Evolutionary conservation across 1,284 basidiomycete genomes (phyloP), one percentile per base, ranked within the genome.

Genomic region (Cutaneotrichosporon sp.): DNA sequence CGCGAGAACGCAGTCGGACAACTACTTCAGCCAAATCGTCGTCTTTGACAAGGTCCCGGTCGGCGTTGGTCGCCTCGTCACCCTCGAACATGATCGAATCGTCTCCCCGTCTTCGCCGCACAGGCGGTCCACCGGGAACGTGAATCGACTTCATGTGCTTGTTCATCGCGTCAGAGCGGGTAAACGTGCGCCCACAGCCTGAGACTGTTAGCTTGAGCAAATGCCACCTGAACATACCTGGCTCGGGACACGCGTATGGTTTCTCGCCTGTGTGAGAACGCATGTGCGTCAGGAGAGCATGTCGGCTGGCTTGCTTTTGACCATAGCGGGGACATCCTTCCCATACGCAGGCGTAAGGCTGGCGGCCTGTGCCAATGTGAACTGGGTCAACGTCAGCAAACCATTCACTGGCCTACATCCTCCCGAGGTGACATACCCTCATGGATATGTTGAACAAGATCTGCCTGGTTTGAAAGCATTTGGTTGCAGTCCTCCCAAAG

Each of bases 241-340:
- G 56, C 42, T 87, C 88, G 1, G 83, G 84, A 80, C 93, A 97
- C 35, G 83, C 80, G 69, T 96, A 96, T 2, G 94, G 93, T 69
- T 93, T 94, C 75, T 97, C 94, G 64, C 93, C 93, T 0, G 94
- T 97, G 74, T 97, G 93, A 0, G 91, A 96, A 53, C 93, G 85
- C 50, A 94, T 91, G 72, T 97, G 93, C 12, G 68, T 69, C 13
- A 65, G 54, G 22, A 72, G 55, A 1, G 63, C 60, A 46, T 69
- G 66, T 33, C 68, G 49, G 10, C 62, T 66, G 1, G 63, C 61
- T 49, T 70, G 70, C 38, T 62, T 65, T 40, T 68, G 64, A 4
- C 68, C 70, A n/a, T 52, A 34, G 8, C 70, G 59, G 21, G 52
- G 52, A 54, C 70, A 72, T 4, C 52, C 58, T 15, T 49, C 30